Percentiles rank a stretch among this genome's conserved stretches.
phyloP scores from a whole-genome alignment of 805 yeast species.

The Wickerhamiella kazuoi region DNA sequence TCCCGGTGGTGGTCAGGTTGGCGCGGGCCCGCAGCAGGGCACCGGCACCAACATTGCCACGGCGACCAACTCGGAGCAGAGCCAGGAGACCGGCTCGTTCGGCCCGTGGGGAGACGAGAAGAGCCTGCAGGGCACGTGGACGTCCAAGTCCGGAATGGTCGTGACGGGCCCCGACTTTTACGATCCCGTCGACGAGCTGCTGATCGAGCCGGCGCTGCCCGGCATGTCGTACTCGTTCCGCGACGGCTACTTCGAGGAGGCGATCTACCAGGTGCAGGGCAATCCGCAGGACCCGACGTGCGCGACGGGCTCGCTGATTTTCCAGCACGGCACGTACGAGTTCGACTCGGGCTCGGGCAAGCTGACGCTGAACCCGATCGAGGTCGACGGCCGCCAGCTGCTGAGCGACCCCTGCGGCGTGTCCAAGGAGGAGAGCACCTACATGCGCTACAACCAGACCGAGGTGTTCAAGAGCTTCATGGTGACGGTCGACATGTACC shows the following conservation, averaged over 20 bases:
- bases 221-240: constrained; percentile 84
- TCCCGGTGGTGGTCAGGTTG: constrained; percentile 6
- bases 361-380: constrained; percentile 50
- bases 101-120: constrained; percentile 16
- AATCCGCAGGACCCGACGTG: constrained; percentile 44
- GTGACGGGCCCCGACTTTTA: constrained; percentile 88
- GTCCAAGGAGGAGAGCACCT: constrained; percentile 27
- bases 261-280: constrained; percentile 49
- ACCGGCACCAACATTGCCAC: constrained; percentile 3
- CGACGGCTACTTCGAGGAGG: constrained; percentile 85
- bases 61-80: constrained; percentile 4
- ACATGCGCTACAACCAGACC: constrained; percentile 54
- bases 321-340: constrained; percentile 76
- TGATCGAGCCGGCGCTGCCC: constrained; percentile 90
- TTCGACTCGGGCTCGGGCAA: constrained; percentile 41
- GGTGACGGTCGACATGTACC: constrained; percentile 55
- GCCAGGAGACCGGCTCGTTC: constrained; percentile 1
- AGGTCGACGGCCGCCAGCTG: constrained; percentile 83
- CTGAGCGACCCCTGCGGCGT: constrained; percentile 62
- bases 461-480: constrained; percentile 41
- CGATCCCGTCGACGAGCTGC: constrained; percentile 87
- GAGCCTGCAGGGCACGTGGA: constrained; percentile 74
- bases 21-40: constrained; percentile 2
- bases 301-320: constrained; percentile 64
- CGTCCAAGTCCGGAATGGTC: constrained; percentile 81